These are phyloP conservation scores for Rehmannia glutinosa DNA, from an alignment of 257 asterid genomes.

Conservation along the genomic window DNA sequence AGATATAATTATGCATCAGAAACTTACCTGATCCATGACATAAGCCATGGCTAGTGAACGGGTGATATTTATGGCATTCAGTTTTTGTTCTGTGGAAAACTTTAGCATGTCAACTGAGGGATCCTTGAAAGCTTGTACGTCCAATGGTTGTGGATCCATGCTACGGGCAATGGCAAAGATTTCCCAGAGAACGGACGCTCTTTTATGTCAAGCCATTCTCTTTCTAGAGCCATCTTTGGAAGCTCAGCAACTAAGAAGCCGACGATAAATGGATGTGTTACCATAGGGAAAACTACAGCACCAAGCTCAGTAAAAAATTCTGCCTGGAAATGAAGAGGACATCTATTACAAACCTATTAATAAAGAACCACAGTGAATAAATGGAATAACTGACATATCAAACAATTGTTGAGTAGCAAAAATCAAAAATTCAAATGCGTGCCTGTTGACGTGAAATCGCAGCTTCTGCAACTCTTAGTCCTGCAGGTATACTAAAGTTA, in stretches of 20 bases:
- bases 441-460: constrained; percentile 68
- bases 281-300: constrained; percentile 90
- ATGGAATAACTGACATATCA: not conserved
- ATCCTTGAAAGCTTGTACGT: constrained; percentile 36
- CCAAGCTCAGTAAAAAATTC: constrained; percentile 74
- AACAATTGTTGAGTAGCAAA: not conserved
- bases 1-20: not conserved
- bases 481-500: constrained; percentile 72
- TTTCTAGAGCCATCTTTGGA: constrained; percentile 43
- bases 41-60: constrained; percentile 84
- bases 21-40: constrained; percentile 94
- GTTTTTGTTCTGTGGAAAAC: constrained; percentile 61
- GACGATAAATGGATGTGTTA: constrained; percentile 90
- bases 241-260: constrained; percentile 95
- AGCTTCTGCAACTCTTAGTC: constrained; percentile 83
- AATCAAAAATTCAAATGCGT: constrained; percentile 10
- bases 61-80: constrained; percentile 71
- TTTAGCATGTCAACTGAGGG: constrained; percentile 36
- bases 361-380: not conserved
- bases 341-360: constrained; percentile 22
- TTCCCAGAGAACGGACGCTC: constrained; percentile 36
- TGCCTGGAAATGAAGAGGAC: constrained; percentile 54
- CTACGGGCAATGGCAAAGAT: constrained; percentile 37
- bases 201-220: constrained; percentile 36
- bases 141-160: constrained; percentile 37